phyloP scores from a whole-genome alignment of 176 grass and related monocot species.

The Panicum miliaceum region DNA sequence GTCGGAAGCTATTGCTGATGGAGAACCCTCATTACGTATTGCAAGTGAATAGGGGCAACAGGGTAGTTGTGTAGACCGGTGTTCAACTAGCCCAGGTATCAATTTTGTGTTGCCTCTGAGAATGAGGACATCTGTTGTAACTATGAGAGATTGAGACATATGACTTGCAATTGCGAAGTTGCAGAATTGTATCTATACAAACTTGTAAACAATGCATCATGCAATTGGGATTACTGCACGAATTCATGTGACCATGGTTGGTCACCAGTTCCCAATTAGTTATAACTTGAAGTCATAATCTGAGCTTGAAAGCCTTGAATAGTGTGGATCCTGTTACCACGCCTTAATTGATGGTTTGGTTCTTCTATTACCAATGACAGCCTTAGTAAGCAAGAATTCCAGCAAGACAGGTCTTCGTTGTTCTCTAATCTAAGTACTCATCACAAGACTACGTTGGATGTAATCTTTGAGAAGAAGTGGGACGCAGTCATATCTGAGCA shows the following conservation, averaged over 20 bases:
- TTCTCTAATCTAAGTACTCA: too few relatives aligned
- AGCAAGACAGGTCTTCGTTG: too few relatives aligned
- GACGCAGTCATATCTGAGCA: too few relatives aligned
- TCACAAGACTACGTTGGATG: too few relatives aligned
- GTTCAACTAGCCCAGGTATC: neutral
- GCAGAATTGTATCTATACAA: neutral
- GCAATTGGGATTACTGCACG: neutral
- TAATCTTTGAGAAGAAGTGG: too few relatives aligned
- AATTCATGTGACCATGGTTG: neutral
- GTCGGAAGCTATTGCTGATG: neutral
- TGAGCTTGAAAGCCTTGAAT: too few relatives aligned
- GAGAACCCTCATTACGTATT: neutral
- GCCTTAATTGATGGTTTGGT: neutral
- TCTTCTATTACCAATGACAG: neutral
- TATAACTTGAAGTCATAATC: neutral
- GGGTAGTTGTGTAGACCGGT: neutral
- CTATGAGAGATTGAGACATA: neutral
- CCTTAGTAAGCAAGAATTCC: too few relatives aligned
- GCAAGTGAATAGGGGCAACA: neutral
- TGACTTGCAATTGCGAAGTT: neutral
- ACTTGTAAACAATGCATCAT: neutral
- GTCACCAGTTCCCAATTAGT: neutral
- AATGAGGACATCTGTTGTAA: neutral
- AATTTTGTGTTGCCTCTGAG: conserved; percentile 9
- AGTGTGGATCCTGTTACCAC: neutral